A percentile compares a stretch with the other conserved stretches of the same genome.
Conservation (phyloP, 2,329 filamentous ascomycete species). For the Gnomoniopsis sp. region DNA sequence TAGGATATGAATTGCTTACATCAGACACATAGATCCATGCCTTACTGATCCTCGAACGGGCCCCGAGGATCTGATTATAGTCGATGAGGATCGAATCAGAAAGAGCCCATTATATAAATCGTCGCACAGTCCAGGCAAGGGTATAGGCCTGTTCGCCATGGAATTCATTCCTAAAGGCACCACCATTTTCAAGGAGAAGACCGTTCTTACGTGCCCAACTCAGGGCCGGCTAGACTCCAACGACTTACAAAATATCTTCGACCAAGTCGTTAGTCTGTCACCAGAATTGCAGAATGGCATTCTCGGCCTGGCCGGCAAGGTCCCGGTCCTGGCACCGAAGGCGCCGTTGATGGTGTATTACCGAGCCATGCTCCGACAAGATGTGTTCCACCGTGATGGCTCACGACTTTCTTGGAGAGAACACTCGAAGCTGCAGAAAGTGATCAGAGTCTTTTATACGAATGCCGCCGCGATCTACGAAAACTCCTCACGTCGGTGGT, state of each 20-base stretch:
- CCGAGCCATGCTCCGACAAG: not conserved
- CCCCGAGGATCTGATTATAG: not conserved
- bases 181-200: not conserved
- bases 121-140: not conserved
- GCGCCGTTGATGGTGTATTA: not conserved
- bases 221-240: not conserved
- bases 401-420: constrained; percentile 5
- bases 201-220: not conserved
- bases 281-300: not conserved
- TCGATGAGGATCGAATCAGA: not conserved
- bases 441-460: constrained; percentile 1
- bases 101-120: not conserved
- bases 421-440: not conserved
- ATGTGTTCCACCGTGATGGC: not conserved
- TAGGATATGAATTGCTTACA: not conserved
- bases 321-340: not conserved
- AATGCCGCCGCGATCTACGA: constrained; percentile 2
- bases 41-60: not conserved
- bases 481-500: not conserved
- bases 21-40: not conserved
- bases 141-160: not conserved
- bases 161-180: not conserved
- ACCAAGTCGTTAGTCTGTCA: not conserved
- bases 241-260: not conserved
- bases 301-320: not conserved